Conservation (phyloP, 106 monocot species). For the Gastrodia elata region DNA sequence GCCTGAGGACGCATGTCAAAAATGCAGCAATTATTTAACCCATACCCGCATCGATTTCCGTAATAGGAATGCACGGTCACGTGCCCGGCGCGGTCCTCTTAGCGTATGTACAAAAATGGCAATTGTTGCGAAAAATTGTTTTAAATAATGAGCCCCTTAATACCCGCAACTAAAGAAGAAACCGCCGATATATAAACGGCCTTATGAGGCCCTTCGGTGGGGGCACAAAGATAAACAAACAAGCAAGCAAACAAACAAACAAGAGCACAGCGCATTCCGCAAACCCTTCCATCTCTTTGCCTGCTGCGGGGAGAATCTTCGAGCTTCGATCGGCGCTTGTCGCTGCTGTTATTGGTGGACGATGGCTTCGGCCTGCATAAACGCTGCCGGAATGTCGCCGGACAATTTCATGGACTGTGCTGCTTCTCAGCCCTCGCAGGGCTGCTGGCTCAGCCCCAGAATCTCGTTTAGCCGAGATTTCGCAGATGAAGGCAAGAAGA, state of each 20-base stretch:
- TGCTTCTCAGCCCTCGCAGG: neutral
- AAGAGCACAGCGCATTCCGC: neutral
- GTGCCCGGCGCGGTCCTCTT: neutral
- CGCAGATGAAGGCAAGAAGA: neutral
- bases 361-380: conserved; percentile 4
- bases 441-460: conserved; percentile 2
- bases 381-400: conserved; percentile 3
- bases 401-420: conserved; percentile 2
- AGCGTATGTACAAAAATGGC: neutral
- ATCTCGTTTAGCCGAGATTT: conserved; percentile 7
- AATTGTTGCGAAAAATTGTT: neutral
- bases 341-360: neutral
- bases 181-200: neutral
- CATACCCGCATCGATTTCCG: neutral
- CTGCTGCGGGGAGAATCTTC: neutral
- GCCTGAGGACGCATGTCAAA: neutral
- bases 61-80: conserved; percentile 3
- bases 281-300: neutral
- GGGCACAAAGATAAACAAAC: too few relatives aligned
- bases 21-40: neutral
- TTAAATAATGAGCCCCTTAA: neutral
- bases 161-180: neutral
- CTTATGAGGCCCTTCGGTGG: too few relatives aligned
- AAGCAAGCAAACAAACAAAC: too few relatives aligned
- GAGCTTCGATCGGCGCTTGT: neutral